These are phyloP conservation scores for Aureoboletus auriporus DNA, from an alignment of 768 basidiomycete genomes.

Conservation along the genomic window DNA sequence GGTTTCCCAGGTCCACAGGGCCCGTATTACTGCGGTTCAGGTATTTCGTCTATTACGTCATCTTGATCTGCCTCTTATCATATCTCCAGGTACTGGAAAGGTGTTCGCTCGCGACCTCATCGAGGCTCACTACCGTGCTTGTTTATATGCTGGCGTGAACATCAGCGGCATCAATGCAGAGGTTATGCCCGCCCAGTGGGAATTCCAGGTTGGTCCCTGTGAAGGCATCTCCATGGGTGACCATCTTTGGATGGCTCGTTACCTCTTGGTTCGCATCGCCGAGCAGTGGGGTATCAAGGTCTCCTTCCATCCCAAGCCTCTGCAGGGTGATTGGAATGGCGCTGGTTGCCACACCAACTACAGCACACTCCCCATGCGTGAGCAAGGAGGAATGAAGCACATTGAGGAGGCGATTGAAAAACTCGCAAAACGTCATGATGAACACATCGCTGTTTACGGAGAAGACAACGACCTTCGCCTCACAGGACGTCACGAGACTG, in stretches of 20 bases:
- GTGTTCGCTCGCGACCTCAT: slow-evolving; percentile 98
- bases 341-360: slow-evolving; percentile 99
- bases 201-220: slow-evolving; percentile 99
- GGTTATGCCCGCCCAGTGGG: slow-evolving; percentile 99
- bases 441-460: slow-evolving; percentile 97
- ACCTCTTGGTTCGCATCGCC: slow-evolving; percentile 90
- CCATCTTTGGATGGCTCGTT: slow-evolving; percentile 99
- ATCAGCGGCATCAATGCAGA: slow-evolving; percentile 99
- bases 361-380: slow-evolving; percentile 92
- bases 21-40: slow-evolving; percentile 99
- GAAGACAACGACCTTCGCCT: slow-evolving; percentile 96
- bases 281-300: slow-evolving; percentile 98
- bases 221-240: slow-evolving; percentile 98
- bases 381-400: slow-evolving; percentile 85
- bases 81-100: slow-evolving; percentile 77
- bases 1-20: slow-evolving; percentile 99
- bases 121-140: slow-evolving; percentile 98
- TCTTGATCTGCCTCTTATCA: slow-evolving; percentile 3
- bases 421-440: slow-evolving; percentile 81
- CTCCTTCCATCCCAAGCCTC: slow-evolving; percentile 99
- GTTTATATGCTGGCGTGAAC: slow-evolving; percentile 91
- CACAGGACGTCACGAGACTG: slow-evolving; percentile 97
- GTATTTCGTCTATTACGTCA: slow-evolving; percentile 34
- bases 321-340: slow-evolving; percentile 98
- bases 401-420: slow-evolving; percentile 95